Base-by-base conservation (phyloP, 441 rosid species). In the Adansonia grandidieri region DNA sequence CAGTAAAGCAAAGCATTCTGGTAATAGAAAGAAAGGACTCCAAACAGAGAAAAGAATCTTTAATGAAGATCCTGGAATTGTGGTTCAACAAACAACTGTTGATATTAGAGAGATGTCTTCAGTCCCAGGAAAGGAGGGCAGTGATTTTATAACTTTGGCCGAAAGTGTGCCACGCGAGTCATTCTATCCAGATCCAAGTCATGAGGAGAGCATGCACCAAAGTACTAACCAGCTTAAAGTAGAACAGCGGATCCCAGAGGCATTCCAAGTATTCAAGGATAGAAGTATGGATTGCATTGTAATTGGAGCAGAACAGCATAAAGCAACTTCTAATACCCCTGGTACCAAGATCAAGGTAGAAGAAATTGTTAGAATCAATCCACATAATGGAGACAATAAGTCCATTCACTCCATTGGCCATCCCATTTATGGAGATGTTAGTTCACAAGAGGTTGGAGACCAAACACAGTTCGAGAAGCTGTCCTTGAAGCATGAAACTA, bases 21-120 rank as follows among this genome's bases (percentile, higher is more conserved):
- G 80, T 78, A 86, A 81, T 9, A 61, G 76, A 14, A 86, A 83
- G 87, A 87, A 80, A 86, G 86, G 80, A 68, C 69, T 71, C 69
- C 80, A 56, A 73, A 68, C 80, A 8, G 78, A 80, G 62, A 56
- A 58, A 75, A 66, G 51, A 57, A 68, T 50, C 64, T 60, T 48
- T 47, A 56, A 66, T 56, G 74, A 42, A 77, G 79, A 83, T 79
- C 78, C 77, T 75, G 84, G 76, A 45, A 73, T 53, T 75, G 84
- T 79, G 24, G 66, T 53, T 77, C 63, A 17, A 78, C 84, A 80
- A 80, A 66, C 67, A 17, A 42, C 77, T 32, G 40, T 42, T 14
- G 17, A 5, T 19, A 51, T 67, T 61, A 67, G 69, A 73, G 80
- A 56, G 56, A 70, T 56, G 19, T 47, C 80, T 62, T 37, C 77